Base-by-base conservation (phyloP, 2,329 filamentous ascomycete species). In the Didymella lethalis region DNA sequence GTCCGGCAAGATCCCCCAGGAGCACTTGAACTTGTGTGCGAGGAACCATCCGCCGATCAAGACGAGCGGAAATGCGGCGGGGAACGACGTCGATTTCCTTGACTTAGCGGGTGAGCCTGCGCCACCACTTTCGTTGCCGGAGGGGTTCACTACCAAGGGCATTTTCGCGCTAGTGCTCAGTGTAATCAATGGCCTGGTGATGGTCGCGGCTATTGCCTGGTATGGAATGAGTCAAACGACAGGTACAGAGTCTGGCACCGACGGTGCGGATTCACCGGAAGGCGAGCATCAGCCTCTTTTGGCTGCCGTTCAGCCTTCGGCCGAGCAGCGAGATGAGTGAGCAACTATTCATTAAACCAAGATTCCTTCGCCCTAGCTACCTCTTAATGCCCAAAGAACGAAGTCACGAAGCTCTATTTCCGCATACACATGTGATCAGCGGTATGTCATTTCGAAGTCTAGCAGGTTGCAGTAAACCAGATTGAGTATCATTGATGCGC, bases 151-250 rank as follows among this genome's bases (percentile, higher is more conserved):
- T 0, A 25, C 38, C 1, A 57, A 48, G 31, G 55, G 55, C 10
- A 8, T 38, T 7, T 0, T 53, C 6, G 48, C 55, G 10, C 10
- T 57, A 11, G 10, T 57, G 6, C n/a, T 48, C 12, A 57, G 55
- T 26, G 16, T 32, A 0, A 20, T 57, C 4, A 57, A 53, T 20
- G 55, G 34, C 1, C 23, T 52, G 4, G 28, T 25, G 2, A 57
- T 57, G 55, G 29, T 57, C 8, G 55, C 44, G 3, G 31, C 31
- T 6, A 57, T 57, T 31, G 55, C 55, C 4, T 57, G 55, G 55
- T 57, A 57, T 32, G 55, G 55, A 2, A 29, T 57, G 48, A 10
- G 32, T 4, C 31, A 34, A 12, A 40, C 25, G 5, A 23, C 41
- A n/a, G 18, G 29, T n/a, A 18, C 36, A 10, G 32, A 46, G 25